These are phyloP conservation scores for Cupressus sempervirens DNA, from an alignment of 75 land plant species.

Conservation along the genomic window DNA sequence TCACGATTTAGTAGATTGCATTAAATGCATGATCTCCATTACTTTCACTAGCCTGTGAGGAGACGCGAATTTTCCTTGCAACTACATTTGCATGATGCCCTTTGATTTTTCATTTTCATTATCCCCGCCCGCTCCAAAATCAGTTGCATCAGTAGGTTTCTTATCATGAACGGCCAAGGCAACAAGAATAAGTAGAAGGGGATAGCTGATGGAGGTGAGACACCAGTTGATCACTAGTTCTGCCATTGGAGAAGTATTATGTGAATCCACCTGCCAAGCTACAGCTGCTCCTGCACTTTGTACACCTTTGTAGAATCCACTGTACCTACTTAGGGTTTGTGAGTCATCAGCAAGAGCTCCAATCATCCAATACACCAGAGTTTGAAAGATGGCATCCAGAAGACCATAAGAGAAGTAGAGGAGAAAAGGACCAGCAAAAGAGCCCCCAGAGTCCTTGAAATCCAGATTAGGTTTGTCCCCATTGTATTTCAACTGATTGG, in stretches of 20 bases:
- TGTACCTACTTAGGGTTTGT: slow-evolving; percentile 69
- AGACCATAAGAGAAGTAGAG: slow-evolving; percentile 73
- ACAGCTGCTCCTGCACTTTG: slow-evolving; percentile 96
- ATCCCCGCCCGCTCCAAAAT: neutral
- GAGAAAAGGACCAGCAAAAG: slow-evolving; percentile 72
- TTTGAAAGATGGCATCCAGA: slow-evolving; percentile 92
- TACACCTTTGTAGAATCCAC: slow-evolving; percentile 89
- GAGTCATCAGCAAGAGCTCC: slow-evolving; percentile 79
- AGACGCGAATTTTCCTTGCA: neutral
- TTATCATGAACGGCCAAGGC: neutral
- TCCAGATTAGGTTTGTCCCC: slow-evolving; percentile 36
- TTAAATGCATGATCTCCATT: neutral
- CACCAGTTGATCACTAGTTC: slow-evolving; percentile 75
- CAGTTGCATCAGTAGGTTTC: neutral
- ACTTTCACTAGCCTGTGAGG: neutral
- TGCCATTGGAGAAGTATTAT: slow-evolving; percentile 25
- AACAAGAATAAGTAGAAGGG: slow-evolving; percentile 18
- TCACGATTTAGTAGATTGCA: neutral
- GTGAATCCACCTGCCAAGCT: slow-evolving; percentile 76
- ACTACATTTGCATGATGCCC: neutral
- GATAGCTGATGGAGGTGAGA: slow-evolving; percentile 53
- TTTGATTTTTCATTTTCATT: neutral
- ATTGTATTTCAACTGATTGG: slow-evolving; percentile 54
- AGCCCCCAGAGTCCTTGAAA: slow-evolving; percentile 51
- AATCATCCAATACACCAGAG: slow-evolving; percentile 82